Evolutionary conservation across 768 basidiomycete species (phyloP), one percentile per base, ranked within the genome.

Genomic region (Suillus americanus): DNA sequence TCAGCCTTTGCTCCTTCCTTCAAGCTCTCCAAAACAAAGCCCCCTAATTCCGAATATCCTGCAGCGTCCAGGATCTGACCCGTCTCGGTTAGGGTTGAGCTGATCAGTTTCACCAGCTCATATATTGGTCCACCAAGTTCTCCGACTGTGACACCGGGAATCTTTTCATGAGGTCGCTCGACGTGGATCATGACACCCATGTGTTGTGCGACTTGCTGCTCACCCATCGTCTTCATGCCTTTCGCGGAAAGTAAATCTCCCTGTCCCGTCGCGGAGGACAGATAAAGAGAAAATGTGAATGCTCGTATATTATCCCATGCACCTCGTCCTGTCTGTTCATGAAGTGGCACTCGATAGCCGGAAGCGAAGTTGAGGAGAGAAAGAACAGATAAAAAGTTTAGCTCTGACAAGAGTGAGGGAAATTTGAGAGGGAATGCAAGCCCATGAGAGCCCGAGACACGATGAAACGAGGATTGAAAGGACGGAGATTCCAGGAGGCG

Each of bases 231-330:
- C 64, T 79, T 77, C 81, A 96, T 86, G 41, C 91, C 91, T 63
- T 79, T 76, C 2, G 93, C 86, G 37, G 88, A 86, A 25, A 95
- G 80, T 16, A 88, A 72, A 71, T 90, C 85, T 12, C 71, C 76
- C 28, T 82, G 83, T 28, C 84, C 85, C 10, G 81, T 74, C 8
- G 84, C 77, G 5, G 89, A 89, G 33, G 86, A 82, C 66, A 95
- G 81, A 75, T 89, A 93, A 67, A 93, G 77, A 16, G 87, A 83
- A 70, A 94, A 86, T 37, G 86, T 80, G 60, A 96, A 83, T 3
- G 87, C 89, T 60, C 90, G 84, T 70, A 95, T 91, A 62, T 86
- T 87, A 74, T 95, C 91, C 84, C 89, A 94, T 66, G 92, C 92
- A 25, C 94, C 93, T 48, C 92, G 86, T 16, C 88, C 86, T 3